Conservation (phyloP, 1,139 yeast species). For the Lodderomyces elongisporus region DNA sequence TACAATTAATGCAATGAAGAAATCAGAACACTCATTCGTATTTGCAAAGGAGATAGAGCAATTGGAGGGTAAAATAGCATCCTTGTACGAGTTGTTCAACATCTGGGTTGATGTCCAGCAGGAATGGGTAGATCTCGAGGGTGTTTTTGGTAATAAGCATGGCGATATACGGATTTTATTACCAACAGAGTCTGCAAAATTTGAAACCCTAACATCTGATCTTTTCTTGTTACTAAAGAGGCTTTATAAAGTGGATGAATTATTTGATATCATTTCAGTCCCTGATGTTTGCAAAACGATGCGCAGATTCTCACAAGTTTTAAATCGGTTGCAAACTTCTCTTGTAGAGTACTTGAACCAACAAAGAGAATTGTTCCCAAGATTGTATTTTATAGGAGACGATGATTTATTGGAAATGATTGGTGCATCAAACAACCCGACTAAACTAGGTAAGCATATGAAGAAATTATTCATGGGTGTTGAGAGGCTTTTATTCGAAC, state of each 20-base stretch:
- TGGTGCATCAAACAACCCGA: constrained; percentile 55
- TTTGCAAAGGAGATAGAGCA: constrained; percentile 58
- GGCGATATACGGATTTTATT: constrained; percentile 56
- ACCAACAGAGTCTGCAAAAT: constrained; percentile 69
- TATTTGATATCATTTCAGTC: constrained; percentile 54
- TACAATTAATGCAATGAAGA: constrained; percentile 64
- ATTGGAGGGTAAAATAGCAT: constrained; percentile 55
- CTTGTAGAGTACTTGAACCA: constrained; percentile 74
- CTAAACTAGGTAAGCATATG: constrained; percentile 54
- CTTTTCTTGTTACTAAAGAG: constrained; percentile 48
- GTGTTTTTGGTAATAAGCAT: constrained; percentile 58
- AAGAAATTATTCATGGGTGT: constrained; percentile 73
- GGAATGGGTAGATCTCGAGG: constrained; percentile 85
- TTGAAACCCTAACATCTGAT: constrained; percentile 61
- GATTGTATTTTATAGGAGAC: constrained; percentile 86
- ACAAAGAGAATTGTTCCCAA: constrained; percentile 72
- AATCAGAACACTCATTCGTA: constrained; percentile 56
- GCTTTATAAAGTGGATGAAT: constrained; percentile 46
- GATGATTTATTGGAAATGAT: constrained; percentile 82
- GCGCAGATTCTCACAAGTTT: constrained; percentile 50
- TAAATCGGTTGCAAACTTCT: constrained; percentile 58
- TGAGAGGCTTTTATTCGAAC: constrained; percentile 37
- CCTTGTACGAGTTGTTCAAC: constrained; percentile 52
- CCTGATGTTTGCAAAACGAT: constrained; percentile 47
- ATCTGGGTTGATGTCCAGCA: constrained; percentile 81